Evolutionary conservation across 345 rosid genomes (phyloP), one percentile per base, ranked within the genome.

Genomic region (Lagerstroemia speciosa): DNA sequence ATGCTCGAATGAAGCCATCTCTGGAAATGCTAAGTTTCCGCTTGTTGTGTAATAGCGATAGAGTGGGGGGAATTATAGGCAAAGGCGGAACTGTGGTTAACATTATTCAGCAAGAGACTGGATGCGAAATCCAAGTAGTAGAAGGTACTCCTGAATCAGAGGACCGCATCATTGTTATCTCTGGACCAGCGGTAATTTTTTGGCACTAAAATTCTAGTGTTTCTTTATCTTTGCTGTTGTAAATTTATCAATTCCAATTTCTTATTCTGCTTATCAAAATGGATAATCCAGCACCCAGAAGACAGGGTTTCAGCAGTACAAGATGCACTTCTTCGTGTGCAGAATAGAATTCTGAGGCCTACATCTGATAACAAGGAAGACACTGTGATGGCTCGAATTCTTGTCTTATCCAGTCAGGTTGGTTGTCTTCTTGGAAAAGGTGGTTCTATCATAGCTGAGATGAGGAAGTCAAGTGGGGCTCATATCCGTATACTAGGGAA

Each of bases 351-450:
- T 72, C 69, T 68, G 30, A 81, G 85, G 78, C 79, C 87, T 68
- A 64, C 72, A 45, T 81, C 92, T 41, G 87, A 89, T 69, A 72
- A 62, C 75, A 81, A 86, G 70, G 96, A 87, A 26, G 81, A 77
- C 77, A 45, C 76, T 68, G 79, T 81, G 61, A 72, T 66, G 61
- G 87, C 87, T 36, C 82, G 88, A 75, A 78, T 89, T 71, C 87
- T 89, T 73, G 86, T 85, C 69, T 74, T 86, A 6, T 81, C 87
- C 8, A 81, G 83, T 79, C 90, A 89, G 83, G 84, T 82, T 67
- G 92, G 91, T 67, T 89, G 89, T 79, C 90, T 89, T 62, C 87
- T 89, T 73, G 96, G 92, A 68, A 85, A 80, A 78, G 92, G 87
- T 76, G 96, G 96, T 66, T 63, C 89, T 26, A 78, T 85, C 75